Base-by-base conservation (phyloP, 129 eudicot genomes). In the Helichrysum umbraculigerum region DNA sequence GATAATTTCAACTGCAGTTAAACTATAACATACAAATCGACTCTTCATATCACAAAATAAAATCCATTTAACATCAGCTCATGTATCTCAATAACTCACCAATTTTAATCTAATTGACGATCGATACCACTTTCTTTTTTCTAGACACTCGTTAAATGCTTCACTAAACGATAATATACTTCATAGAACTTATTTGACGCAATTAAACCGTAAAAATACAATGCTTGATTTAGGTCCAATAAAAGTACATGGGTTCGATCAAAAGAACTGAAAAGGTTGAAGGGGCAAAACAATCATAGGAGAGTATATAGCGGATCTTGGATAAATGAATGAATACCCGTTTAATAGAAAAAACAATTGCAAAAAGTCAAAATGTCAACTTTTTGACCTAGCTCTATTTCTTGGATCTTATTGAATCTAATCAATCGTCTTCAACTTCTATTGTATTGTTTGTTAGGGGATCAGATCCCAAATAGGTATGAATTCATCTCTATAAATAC, bases 291-390 rank as follows among this genome's bases (percentile, higher is more conserved):
- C 21, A 34, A 60, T 59, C 34, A 70, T 61, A 20, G 16, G 47
- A 64, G 73, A 72, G 83, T 52, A 72, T 64, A 72, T 54, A 66
- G 21, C 50, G 79, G 79, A 73, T 66, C 78, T 73, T 66, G 75
- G 28, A 80, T 73, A 61, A 77, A 34, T 56, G 58, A 47, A 14
- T 47, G 54, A 47, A 47, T 12, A 47, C 51, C 63, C 62, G 69
- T 42, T 73, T 66, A 79, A 22, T 50, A 66, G 76, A 78, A 78
- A 78, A 30, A 30, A 66, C 30, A 66, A 73, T 54, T 10, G 19
- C 17, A 63, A 63, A 28, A 73, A 67, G 84, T 80, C 84, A 80
- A 80, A 80, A 80, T 80, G 84, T 80, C 84, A 80, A 80, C 79
- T 19, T 74, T 67, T 80, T 80, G 84, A 80, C 79, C 84, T 44